Evolutionary conservation across 2,329 filamentous ascomycete species (phyloP).

Genomic region (Zymoseptoria pseudotritici): DNA sequence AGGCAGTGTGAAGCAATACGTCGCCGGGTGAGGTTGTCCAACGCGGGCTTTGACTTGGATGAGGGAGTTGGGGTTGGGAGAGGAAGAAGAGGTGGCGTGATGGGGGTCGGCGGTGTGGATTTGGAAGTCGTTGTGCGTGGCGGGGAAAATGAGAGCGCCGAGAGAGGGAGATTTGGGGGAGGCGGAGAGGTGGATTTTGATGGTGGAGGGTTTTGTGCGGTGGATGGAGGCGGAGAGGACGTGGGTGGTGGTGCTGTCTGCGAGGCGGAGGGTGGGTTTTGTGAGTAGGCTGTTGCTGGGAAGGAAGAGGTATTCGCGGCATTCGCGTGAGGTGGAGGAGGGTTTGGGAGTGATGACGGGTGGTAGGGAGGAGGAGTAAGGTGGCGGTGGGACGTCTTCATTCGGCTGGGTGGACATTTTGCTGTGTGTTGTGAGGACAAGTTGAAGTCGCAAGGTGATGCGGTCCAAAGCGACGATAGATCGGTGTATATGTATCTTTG

Average conservation of each 20-base stretch:
- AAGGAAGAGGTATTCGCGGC: conserved; percentile 3
- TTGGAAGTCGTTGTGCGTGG: conserved; percentile 3
- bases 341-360: neutral
- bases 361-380: neutral
- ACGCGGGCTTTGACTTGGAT: conserved; percentile 4
- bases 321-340: neutral
- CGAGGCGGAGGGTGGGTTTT: neutral
- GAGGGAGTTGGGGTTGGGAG: neutral
- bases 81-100: neutral
- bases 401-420: neutral
- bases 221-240: conserved; percentile 3
- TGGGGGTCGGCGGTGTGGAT: neutral
- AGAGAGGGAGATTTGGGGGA: neutral
- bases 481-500: neutral
- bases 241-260: neutral
- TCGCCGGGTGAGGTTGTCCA: conserved; percentile 3
- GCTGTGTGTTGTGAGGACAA: too few relatives aligned
- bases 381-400: neutral
- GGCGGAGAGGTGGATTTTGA: conserved; percentile 1
- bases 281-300: conserved; percentile 4
- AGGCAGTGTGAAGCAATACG: conserved; percentile 4
- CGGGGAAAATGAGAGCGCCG: neutral
- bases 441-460: too few relatives aligned
- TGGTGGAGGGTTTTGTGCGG: conserved; percentile 2
- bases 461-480: too few relatives aligned